Percentiles rank a stretch among this genome's conserved stretches.
Evolutionary conservation across 139 green algal genomes (phyloP).

Genomic region (Asterochloris erici): DNA sequence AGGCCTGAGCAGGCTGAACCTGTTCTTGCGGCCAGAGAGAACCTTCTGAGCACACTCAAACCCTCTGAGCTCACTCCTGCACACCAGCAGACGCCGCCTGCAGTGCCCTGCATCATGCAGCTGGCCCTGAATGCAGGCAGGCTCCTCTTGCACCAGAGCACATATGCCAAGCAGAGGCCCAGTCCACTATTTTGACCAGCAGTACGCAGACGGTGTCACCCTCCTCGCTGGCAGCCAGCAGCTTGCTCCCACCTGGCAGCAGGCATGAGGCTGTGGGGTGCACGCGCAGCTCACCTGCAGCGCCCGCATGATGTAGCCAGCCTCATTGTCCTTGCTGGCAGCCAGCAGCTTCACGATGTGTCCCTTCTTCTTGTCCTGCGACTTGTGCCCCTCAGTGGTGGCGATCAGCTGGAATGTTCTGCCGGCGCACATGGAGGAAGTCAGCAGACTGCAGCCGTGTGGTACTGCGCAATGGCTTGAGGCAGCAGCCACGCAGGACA

Average conservation of each 20-base stretch:
- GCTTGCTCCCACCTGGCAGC: neutral
- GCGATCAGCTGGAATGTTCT: constrained; percentile 77
- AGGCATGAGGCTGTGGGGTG: neutral
- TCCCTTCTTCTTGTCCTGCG: constrained; percentile 68
- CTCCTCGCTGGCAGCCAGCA: no score
- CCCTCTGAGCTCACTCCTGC: no score
- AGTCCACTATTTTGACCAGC: no score
- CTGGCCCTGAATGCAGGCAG: no score
- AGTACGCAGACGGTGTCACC: no score
- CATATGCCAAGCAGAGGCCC: no score
- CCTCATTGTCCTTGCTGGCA: constrained; percentile 72
- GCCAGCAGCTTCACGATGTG: constrained; percentile 88
- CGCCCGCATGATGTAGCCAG: constrained; percentile 85
- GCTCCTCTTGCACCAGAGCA: no score
- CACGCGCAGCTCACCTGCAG: constrained; percentile 51
- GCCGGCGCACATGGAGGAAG: neutral
- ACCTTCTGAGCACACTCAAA: no score
- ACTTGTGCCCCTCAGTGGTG: constrained; percentile 43
- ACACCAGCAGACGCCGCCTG: no score
- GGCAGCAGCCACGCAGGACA: neutral
- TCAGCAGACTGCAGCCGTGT: neutral
- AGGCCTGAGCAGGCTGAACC: no score
- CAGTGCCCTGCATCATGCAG: no score
- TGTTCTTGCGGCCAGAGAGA: no score
- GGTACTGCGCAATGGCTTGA: neutral